phyloP scores from a whole-genome alignment of 1,284 basidiomycete genomes.

The Marasmius fiardii region DNA sequence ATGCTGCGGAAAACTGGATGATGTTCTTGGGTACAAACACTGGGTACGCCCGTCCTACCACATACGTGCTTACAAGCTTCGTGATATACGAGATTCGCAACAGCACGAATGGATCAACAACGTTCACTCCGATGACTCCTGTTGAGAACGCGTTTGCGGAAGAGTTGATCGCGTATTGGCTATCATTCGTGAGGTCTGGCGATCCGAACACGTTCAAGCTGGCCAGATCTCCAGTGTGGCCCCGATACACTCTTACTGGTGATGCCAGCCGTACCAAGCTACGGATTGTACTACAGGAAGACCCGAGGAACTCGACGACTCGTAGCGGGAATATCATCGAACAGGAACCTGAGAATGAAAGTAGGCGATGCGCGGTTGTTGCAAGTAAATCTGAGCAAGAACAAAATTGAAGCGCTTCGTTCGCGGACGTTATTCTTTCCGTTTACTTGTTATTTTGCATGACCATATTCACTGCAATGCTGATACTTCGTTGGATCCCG shows the following conservation, averaged over 20 bases:
- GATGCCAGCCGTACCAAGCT: constrained; percentile 12
- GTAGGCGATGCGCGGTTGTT: constrained; percentile 31
- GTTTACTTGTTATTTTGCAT: constrained; percentile 22
- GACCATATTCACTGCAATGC: too few species aligned
- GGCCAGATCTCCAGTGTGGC: constrained; percentile 41
- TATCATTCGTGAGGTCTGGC: constrained; percentile 52
- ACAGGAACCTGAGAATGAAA: constrained; percentile 34
- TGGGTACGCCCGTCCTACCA: constrained; percentile 33
- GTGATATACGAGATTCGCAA: background rate
- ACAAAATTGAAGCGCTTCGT: constrained; percentile 24
- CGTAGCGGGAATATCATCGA: constrained; percentile 42
- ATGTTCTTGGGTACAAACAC: constrained; percentile 57
- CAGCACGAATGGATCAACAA: constrained; percentile 44
- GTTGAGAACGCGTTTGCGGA: constrained; percentile 43
- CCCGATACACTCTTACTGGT: constrained; percentile 24
- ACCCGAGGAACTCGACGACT: constrained; percentile 23
- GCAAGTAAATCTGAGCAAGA: constrained; percentile 26
- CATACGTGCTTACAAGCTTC: background rate
- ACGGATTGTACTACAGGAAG: constrained; percentile 45
- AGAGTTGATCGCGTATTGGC: constrained; percentile 58
- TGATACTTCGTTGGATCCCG: too few species aligned
- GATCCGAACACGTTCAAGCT: constrained; percentile 52
- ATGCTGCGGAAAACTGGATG: constrained; percentile 62
- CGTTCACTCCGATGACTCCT: constrained; percentile 34
- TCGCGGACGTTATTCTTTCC: too few species aligned